phyloP scores from a whole-genome alignment of 139 green algal species.

The Nannochloris sp. region DNA sequence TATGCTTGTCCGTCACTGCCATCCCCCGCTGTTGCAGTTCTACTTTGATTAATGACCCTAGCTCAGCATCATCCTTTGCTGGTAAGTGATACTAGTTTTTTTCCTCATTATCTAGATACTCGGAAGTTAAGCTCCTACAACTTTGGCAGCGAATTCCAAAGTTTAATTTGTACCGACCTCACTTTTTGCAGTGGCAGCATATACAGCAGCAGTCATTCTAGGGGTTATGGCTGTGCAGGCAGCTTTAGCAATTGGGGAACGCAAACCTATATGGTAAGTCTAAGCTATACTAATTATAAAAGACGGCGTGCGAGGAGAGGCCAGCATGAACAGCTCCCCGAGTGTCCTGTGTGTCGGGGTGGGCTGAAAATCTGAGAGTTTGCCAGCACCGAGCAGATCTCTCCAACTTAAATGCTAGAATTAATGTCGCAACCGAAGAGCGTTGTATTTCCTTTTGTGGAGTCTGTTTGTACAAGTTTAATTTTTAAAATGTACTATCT shows the following conservation, averaged over 20 bases:
- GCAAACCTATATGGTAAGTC: background rate
- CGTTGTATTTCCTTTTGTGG: background rate
- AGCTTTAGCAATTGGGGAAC: background rate
- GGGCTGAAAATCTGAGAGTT: no score
- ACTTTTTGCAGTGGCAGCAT: slow-evolving; percentile 5
- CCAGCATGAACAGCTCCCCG: no score
- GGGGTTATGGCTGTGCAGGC: background rate
- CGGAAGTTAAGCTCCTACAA: background rate
- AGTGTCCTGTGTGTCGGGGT: no score
- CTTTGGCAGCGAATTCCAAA: background rate
- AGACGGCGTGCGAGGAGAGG: no score
- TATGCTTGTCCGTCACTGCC: background rate
- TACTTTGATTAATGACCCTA: background rate
- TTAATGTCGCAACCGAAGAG: background rate
- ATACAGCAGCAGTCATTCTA: background rate
- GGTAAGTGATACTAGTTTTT: background rate
- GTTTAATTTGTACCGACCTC: background rate
- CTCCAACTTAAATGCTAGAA: no score
- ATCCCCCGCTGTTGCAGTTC: background rate
- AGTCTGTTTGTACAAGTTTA: background rate
- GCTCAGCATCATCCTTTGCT: background rate
- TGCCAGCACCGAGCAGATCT: no score
- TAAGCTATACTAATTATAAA: no score
- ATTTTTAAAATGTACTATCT: no score
- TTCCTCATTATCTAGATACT: background rate